A percentile compares a stretch with the other conserved stretches of the same genome.
These are phyloP conservation scores for Salix koriyanagi DNA, from an alignment of 345 rosid genomes.

Conservation along the genomic window DNA sequence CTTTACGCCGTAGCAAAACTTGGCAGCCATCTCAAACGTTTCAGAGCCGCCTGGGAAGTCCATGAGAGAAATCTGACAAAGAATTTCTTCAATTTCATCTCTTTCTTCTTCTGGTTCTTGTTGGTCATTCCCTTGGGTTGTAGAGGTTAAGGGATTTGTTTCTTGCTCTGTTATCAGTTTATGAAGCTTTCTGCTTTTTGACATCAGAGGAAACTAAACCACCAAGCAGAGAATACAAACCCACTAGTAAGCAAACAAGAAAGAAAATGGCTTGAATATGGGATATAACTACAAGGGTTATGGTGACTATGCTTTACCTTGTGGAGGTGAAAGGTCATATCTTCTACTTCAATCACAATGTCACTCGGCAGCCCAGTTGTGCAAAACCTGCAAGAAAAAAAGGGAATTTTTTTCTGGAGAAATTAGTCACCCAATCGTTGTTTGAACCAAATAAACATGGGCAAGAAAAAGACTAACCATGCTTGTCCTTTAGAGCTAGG, in stretches of 20 bases:
- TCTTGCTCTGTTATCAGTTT: slow-evolving; percentile 72
- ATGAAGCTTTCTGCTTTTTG: slow-evolving; percentile 77
- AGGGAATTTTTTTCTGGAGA: not conserved
- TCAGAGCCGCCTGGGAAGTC: slow-evolving; percentile 92
- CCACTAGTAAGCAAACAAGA: not conserved
- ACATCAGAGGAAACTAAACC: slow-evolving; percentile 84
- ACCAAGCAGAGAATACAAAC: not conserved
- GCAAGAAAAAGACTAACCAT: slow-evolving; percentile 44
- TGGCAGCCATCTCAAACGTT: slow-evolving; percentile 77
- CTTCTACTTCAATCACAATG: slow-evolving; percentile 74
- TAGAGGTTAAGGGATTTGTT: slow-evolving; percentile 19
- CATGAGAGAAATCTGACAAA: slow-evolving; percentile 47
- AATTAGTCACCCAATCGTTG: not conserved
- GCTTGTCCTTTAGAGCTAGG: slow-evolving; percentile 80
- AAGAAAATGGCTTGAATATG: not conserved
- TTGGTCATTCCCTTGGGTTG: slow-evolving; percentile 12
- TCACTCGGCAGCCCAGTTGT: slow-evolving; percentile 89
- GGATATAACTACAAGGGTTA: slow-evolving; percentile 10
- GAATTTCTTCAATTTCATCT: slow-evolving; percentile 27
- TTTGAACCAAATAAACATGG: not conserved
- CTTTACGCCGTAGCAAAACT: slow-evolving; percentile 94
- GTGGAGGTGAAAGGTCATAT: slow-evolving; percentile 91
- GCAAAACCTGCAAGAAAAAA: slow-evolving; percentile 62
- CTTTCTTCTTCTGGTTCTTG: slow-evolving; percentile 14
- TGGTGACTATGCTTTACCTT: slow-evolving; percentile 37